Base-by-base conservation (phyloP, 495 filamentous ascomycete species). In the Lichina pygmaea region DNA sequence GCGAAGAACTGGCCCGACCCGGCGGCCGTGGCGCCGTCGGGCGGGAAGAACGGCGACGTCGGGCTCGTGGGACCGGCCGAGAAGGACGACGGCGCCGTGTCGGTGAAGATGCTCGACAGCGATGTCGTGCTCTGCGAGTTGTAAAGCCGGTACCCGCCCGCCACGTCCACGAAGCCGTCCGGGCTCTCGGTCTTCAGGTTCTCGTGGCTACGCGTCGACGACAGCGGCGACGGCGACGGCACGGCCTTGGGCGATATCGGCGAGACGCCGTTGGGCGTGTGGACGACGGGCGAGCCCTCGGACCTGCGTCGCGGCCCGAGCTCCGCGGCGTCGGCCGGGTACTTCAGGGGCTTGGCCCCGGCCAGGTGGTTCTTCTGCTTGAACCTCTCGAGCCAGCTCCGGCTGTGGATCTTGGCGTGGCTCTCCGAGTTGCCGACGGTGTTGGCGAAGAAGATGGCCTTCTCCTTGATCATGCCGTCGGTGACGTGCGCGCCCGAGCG, bases 351-450 rank as follows among this genome's bases (percentile, higher is more conserved):
- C 43, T 70, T 67, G 34, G 68, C 67, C 54, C 73, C 73, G 7
- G 81, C 64, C 30, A 91, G 67, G 46, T 77, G 76, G 58, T 95
- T 82, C 58, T 86, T 94, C 49, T 79, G 72, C 64, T 94, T 93
- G 66, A 99, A 95, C 56, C 91, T 93, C 57, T 93, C 86, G 44
- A 99, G 67, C 85, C 86, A 94, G 48, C 66, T 71, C 7, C 74
- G 60, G 47, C 69, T 85, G 51, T 77, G 75, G 34, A 76, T 67
- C 57, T 86, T 82, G 44, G 77, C 64, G 45, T 84, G 77, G 49
- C 71, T 76, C 48, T 93, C 89, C 9, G 73, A 67, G 51, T 69
- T 74, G 30, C 77, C 77, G 32, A 77, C 73, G 24, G 78, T 81
- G 15, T 68, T 78, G 15, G 82, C 81, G 55, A 95, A 99, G 46